These are phyloP conservation scores for Hypoxylon sp. DNA, from an alignment of 2,329 filamentous ascomycete genomes.

Conservation along the genomic window DNA sequence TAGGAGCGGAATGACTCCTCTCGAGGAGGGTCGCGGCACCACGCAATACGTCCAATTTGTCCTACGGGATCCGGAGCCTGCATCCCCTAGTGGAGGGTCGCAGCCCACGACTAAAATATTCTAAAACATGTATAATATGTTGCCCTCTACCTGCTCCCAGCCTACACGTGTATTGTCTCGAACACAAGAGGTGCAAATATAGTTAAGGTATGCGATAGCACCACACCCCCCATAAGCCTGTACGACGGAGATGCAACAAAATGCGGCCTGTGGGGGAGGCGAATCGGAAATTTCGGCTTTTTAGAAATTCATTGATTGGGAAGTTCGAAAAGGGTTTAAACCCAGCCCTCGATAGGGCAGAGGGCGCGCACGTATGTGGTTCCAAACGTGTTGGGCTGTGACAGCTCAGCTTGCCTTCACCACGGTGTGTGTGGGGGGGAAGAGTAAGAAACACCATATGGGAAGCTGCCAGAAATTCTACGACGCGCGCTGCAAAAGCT, in stretches of 20 bases:
- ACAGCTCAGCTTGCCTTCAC: conserved; percentile 15
- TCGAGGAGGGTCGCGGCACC: conserved; percentile 42
- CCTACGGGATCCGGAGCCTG: conserved; percentile 37
- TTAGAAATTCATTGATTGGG: conserved; percentile 30
- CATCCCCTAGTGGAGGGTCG: conserved; percentile 44
- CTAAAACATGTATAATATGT: conserved; percentile 40
- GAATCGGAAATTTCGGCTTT: conserved; percentile 46
- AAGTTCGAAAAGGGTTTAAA: conserved; percentile 10
- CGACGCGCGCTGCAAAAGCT: conserved; percentile 10
- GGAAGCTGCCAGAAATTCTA: conserved; percentile 21
- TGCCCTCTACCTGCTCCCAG: conserved; percentile 31
- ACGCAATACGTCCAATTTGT: conserved; percentile 41
- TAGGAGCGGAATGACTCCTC: conserved; percentile 35
- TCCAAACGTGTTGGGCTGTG: conserved; percentile 22
- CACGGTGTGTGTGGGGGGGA: conserved; percentile 15
- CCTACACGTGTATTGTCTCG: conserved; percentile 39
- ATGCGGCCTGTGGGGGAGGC: conserved; percentile 13
- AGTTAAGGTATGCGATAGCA: conserved; percentile 36
- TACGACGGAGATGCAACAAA: conserved; percentile 30
- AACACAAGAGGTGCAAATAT: conserved; percentile 20
- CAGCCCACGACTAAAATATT: conserved; percentile 28
- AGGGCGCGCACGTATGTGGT: conserved; percentile 12
- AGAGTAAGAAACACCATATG: neutral
- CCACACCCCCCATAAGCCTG: conserved; percentile 32
- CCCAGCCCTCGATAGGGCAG: conserved; percentile 7